Conservation (phyloP, 208 protist species). For the Trypanosoma grayi region DNA sequence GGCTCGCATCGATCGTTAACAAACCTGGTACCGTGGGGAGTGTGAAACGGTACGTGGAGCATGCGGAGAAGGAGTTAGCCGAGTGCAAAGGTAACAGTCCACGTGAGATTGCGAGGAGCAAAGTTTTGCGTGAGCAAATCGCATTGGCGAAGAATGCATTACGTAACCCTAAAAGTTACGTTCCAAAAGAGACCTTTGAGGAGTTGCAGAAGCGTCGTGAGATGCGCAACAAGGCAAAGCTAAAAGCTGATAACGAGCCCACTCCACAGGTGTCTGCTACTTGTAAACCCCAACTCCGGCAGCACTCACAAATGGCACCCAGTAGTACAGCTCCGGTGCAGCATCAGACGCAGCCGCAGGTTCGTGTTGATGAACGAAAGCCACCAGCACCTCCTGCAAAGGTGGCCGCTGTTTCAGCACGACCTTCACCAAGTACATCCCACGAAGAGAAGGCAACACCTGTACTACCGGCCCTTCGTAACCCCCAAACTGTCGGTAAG, state of each 20-base stretch:
- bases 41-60: constrained; percentile 38
- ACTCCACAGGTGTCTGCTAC: neutral
- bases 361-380: neutral
- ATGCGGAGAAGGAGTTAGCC: constrained; percentile 40
- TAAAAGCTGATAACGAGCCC: neutral
- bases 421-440: neutral
- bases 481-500: neutral
- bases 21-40: constrained; percentile 45
- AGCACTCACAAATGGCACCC: neutral
- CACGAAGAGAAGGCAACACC: neutral
- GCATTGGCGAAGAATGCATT: constrained; percentile 2
- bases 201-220: neutral
- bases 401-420: neutral
- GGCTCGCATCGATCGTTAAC: constrained; percentile 40
- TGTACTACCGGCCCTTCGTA: neutral
- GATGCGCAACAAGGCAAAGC: neutral
- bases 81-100: neutral
- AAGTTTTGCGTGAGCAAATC: constrained; percentile 6
- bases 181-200: constrained; percentile 4
- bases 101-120: neutral
- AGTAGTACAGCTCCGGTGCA: neutral
- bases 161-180: constrained; percentile 4
- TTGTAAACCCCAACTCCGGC: neutral
- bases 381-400: neutral
- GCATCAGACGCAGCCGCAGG: neutral